Evolutionary conservation across 2,329 filamentous ascomycete genomes (phyloP).

Genomic region (Aspergillus japonicus): DNA sequence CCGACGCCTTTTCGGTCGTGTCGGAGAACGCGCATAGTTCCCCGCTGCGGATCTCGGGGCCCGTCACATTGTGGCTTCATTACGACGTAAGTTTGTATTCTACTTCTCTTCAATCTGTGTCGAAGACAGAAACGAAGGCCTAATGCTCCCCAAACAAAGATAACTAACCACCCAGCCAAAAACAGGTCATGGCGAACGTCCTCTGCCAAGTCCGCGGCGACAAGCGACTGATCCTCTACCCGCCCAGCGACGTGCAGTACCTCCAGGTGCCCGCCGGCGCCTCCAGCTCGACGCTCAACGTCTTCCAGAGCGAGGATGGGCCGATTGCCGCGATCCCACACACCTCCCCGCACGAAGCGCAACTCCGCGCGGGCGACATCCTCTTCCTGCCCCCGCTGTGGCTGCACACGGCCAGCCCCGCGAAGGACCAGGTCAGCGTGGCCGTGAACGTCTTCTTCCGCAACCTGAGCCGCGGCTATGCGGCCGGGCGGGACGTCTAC

Average conservation of each 20-base stretch:
- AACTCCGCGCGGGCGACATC: slow-evolving; percentile 69
- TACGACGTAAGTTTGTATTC: slow-evolving; percentile 62
- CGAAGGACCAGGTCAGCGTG: slow-evolving; percentile 56
- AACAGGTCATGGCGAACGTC: slow-evolving; percentile 78
- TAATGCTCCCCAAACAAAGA: neutral
- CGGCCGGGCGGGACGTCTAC: slow-evolving; percentile 77
- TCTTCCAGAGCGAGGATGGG: slow-evolving; percentile 52
- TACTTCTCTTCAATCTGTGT: neutral
- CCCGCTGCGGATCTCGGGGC: slow-evolving; percentile 74
- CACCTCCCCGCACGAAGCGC: slow-evolving; percentile 66
- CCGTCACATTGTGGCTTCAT: slow-evolving; percentile 84
- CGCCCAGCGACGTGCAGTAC: slow-evolving; percentile 68
- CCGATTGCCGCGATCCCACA: slow-evolving; percentile 56
- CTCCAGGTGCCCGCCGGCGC: slow-evolving; percentile 72
- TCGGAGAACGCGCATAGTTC: slow-evolving; percentile 70
- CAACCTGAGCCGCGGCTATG: slow-evolving; percentile 66
- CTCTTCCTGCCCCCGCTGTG: slow-evolving; percentile 80
- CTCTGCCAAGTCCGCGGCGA: slow-evolving; percentile 74
- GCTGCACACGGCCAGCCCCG: slow-evolving; percentile 65
- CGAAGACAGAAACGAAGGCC: too few relatives aligned
- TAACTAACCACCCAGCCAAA: slow-evolving; percentile 6
- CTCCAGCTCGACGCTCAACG: slow-evolving; percentile 75
- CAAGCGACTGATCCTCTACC: slow-evolving; percentile 74
- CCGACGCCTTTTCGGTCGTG: slow-evolving; percentile 59
- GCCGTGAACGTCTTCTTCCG: slow-evolving; percentile 91